Evolutionary conservation across 2,329 filamentous ascomycete species (phyloP).

Genomic region (Didymella lethalis): DNA sequence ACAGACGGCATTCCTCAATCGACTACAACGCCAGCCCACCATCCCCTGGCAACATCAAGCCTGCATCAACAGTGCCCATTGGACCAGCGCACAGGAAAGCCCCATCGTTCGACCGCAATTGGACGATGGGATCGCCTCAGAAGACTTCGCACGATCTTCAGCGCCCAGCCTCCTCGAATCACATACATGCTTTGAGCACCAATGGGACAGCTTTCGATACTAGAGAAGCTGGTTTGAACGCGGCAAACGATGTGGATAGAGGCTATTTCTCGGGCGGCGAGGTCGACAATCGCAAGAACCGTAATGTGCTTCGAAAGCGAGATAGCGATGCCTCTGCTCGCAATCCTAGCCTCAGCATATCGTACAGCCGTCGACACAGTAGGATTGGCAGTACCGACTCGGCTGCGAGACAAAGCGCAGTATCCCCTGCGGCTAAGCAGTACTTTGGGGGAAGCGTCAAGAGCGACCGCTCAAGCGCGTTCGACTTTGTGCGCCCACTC

Average conservation of each 20-base stretch:
- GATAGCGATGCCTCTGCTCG: constrained; percentile 69
- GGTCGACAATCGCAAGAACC: constrained; percentile 71
- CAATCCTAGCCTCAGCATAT: constrained; percentile 76
- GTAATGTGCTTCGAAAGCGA: constrained; percentile 80
- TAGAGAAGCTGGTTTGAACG: constrained; percentile 42
- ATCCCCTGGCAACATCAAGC: constrained; percentile 35
- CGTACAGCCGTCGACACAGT: constrained; percentile 73
- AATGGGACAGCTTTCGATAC: constrained; percentile 38
- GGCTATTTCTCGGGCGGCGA: constrained; percentile 95
- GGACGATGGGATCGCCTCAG: constrained; percentile 60
- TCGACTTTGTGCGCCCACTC: constrained; percentile 51
- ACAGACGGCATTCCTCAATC: constrained; percentile 85
- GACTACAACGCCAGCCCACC: constrained; percentile 65
- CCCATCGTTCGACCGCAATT: constrained; percentile 66
- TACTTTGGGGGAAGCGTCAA: constrained; percentile 66
- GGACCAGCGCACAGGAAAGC: constrained; percentile 60
- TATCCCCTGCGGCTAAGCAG: constrained; percentile 70
- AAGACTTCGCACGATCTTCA: constrained; percentile 40
- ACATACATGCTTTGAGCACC: constrained; percentile 42
- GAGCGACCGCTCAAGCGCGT: constrained; percentile 59
- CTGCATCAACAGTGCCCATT: constrained; percentile 29
- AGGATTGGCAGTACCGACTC: constrained; percentile 83
- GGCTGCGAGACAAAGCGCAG: constrained; percentile 63
- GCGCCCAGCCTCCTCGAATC: constrained; percentile 46
- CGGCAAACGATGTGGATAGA: constrained; percentile 72